phyloP scores from a whole-genome alignment of 2,329 filamentous ascomycete genomes.

The Aspergillus melleus region DNA sequence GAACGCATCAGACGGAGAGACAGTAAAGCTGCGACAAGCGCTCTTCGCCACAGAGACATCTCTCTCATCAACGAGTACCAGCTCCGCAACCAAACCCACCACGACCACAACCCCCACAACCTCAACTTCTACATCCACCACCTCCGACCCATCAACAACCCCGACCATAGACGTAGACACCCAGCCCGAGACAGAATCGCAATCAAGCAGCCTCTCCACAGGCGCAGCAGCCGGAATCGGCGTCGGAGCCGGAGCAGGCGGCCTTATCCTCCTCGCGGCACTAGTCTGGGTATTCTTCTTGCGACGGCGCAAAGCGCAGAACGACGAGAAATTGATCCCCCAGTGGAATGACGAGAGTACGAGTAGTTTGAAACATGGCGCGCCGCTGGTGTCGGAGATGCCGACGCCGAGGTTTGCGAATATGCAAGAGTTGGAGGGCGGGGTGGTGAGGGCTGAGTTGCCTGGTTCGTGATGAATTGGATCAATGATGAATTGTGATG shows the following conservation, averaged over 20 bases:
- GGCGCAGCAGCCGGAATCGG: not conserved
- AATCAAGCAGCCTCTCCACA: not conserved
- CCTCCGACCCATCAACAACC: too few relatives aligned
- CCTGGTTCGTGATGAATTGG: not conserved
- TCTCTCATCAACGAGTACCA: not conserved
- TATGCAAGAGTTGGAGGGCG: not conserved
- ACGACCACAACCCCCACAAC: not conserved
- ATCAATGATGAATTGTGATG: too few relatives aligned
- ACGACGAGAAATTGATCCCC: not conserved
- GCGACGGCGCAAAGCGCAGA: not conserved
- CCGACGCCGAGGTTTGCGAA: not conserved
- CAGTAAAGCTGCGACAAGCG: not conserved
- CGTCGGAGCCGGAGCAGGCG: not conserved
- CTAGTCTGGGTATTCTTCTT: not conserved
- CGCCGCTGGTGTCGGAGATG: not conserved
- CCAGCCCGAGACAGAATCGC: not conserved
- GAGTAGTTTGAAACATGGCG: not conserved
- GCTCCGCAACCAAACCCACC: too few relatives aligned
- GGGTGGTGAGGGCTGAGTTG: not conserved
- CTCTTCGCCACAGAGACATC: not conserved
- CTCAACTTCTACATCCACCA: not conserved
- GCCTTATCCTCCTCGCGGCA: not conserved
- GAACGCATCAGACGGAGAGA: not conserved
- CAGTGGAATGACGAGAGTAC: not conserved
- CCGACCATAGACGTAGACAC: not conserved